Percentiles rank a stretch among this genome's conserved stretches.
These are phyloP conservation scores for Gonapodya prolifera DNA, from an alignment of 192 early-diverging fungal genomes.

Conservation along the genomic window DNA sequence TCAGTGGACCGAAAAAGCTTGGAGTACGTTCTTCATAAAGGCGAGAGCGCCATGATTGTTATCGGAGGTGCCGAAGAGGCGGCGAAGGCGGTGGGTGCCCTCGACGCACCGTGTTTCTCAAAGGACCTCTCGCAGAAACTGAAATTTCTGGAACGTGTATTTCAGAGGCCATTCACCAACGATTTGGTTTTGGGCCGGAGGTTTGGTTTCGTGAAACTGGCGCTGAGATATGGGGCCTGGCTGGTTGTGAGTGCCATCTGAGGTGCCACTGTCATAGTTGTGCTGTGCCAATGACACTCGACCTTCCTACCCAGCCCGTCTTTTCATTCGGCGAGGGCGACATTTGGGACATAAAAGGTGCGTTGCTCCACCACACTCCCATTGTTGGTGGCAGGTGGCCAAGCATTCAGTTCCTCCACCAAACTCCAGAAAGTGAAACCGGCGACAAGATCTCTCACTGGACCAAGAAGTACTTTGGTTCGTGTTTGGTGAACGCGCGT, in stretches of 20 bases:
- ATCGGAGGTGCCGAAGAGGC: conserved; percentile 86
- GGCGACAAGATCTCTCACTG: not conserved
- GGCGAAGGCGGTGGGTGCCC: conserved; percentile 35
- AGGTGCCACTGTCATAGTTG: too few species aligned
- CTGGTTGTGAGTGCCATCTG: not conserved
- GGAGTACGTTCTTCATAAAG: conserved; percentile 57
- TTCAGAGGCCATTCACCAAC: conserved; percentile 14
- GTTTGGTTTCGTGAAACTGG: conserved; percentile 82
- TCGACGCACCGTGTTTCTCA: not conserved
- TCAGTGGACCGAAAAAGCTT: conserved; percentile 67
- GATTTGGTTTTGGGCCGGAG: conserved; percentile 68
- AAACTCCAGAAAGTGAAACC: conserved; percentile 43
- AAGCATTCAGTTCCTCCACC: conserved; percentile 58
- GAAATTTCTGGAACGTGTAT: not conserved
- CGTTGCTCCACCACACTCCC: conserved; percentile 11
- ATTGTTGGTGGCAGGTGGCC: conserved; percentile 67
- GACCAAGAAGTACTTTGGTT: not conserved
- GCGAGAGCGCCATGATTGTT: conserved; percentile 63
- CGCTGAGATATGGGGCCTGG: conserved; percentile 51
- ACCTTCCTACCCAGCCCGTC: conserved; percentile 54
- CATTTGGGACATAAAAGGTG: conserved; percentile 2
- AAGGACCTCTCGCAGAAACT: conserved; percentile 2
- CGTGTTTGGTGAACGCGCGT: too few species aligned
- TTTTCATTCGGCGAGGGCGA: conserved; percentile 88
- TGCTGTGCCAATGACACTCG: too few species aligned